phyloP scores from a whole-genome alignment of 371 early-diverging fungal genomes.

The Syncephalastrum contaminatum region DNA sequence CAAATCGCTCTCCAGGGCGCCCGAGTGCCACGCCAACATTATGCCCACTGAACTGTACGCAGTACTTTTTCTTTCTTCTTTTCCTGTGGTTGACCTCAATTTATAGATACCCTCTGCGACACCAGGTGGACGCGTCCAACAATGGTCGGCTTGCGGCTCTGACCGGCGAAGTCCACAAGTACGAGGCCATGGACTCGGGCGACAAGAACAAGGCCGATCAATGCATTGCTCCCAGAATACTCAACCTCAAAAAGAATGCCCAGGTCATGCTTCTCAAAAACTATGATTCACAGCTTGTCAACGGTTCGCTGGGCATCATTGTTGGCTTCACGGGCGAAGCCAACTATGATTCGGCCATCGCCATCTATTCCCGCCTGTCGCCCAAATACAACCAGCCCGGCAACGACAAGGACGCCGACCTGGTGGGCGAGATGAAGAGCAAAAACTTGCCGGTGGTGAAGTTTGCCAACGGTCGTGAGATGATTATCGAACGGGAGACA shows the following conservation, averaged over 20 bases:
- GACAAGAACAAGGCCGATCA: slow-evolving; percentile 31
- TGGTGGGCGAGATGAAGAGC: neutral
- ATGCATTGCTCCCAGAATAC: slow-evolving; percentile 50
- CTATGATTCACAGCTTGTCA: slow-evolving; percentile 66
- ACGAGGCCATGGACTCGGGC: slow-evolving; percentile 44
- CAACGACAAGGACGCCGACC: neutral
- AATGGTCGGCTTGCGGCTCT: slow-evolving; percentile 48
- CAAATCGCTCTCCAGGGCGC: slow-evolving; percentile 50
- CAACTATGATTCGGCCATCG: slow-evolving; percentile 10
- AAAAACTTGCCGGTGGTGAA: slow-evolving; percentile 53
- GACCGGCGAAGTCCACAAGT: slow-evolving; percentile 33
- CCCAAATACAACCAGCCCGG: slow-evolving; percentile 2
- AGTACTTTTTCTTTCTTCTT: slow-evolving; percentile 1
- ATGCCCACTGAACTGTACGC: slow-evolving; percentile 79
- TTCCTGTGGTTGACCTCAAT: neutral
- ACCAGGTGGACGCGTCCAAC: slow-evolving; percentile 77
- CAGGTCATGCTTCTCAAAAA: slow-evolving; percentile 93
- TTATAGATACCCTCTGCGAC: slow-evolving; percentile 56
- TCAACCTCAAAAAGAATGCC: slow-evolving; percentile 72
- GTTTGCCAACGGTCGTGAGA: slow-evolving; percentile 46
- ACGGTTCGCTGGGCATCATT: slow-evolving; percentile 84
- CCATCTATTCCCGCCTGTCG: slow-evolving; percentile 5
- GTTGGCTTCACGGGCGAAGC: slow-evolving; percentile 49
- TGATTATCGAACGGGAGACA: slow-evolving; percentile 54
- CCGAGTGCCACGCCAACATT: slow-evolving; percentile 55